Percentiles rank a stretch among this genome's conserved stretches.
Evolutionary conservation across 1,284 basidiomycete species (phyloP).

Genomic region (Xerocomus amazonicus): DNA sequence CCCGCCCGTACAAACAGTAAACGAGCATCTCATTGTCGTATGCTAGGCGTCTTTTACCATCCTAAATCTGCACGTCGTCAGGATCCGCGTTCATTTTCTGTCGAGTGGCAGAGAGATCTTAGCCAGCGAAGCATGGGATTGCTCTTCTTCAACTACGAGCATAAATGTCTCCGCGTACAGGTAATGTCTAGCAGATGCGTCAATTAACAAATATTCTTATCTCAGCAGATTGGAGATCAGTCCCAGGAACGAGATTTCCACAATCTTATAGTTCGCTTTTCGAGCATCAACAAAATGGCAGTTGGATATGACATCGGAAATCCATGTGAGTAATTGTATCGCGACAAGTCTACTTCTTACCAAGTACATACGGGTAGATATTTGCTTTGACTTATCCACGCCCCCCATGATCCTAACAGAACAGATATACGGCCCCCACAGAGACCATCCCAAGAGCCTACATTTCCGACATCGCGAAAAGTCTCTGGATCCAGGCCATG

Average conservation of each 20-base stretch:
- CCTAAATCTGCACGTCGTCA: conserved; percentile 31
- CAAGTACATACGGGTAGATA: conserved; percentile 36
- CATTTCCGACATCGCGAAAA: conserved; percentile 41
- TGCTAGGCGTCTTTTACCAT: conserved; percentile 20
- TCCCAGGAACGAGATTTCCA: conserved; percentile 47
- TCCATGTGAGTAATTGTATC: conserved; percentile 33
- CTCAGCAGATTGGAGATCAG: conserved; percentile 50
- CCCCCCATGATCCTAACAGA: conserved; percentile 61
- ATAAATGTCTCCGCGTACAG: conserved; percentile 58
- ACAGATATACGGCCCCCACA: conserved; percentile 46
- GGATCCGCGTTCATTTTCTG: conserved; percentile 53
- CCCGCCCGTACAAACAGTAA: background rate
- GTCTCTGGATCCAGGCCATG: conserved; percentile 51
- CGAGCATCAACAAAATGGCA: conserved; percentile 56
- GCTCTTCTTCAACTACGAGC: conserved; percentile 60
- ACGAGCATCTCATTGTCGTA: too few species aligned
- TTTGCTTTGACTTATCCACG: conserved; percentile 62
- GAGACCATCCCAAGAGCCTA: too few species aligned
- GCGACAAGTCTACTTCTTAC: conserved; percentile 7
- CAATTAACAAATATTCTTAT: too few species aligned
- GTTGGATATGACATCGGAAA: conserved; percentile 51
- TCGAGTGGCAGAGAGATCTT: conserved; percentile 56
- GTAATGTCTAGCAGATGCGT: conserved; percentile 29
- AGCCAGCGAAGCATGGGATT: conserved; percentile 44
- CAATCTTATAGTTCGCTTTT: conserved; percentile 52